Base-by-base conservation (phyloP, 441 rosid genomes). In the Aquilaria agallochum region DNA sequence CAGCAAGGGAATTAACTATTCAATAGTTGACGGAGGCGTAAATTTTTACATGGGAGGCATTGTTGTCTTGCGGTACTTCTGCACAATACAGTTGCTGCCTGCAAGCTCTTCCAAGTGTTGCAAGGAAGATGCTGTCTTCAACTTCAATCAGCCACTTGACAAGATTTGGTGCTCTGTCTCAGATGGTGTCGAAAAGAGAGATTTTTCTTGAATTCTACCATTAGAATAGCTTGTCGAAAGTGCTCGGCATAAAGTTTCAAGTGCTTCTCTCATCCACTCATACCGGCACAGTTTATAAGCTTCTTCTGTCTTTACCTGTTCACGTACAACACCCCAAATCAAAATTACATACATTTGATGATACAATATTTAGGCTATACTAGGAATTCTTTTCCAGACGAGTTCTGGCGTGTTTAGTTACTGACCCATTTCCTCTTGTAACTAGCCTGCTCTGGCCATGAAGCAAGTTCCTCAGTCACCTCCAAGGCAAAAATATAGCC, bases 251-350 rank as follows among this genome's bases (percentile, higher is more conserved):
- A 84, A 73, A 30, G 34, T 74, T 32, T 57, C 47, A 6, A 85
- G 74, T 47, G 88, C 88, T 10, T 71, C 80, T 27, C 71, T 72
- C 91, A 85, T 85, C 88, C 91, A 85, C 11, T 85, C 86, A 27
- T 85, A 85, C 34, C 91, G 82, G 68, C 88, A 83, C 45, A 34
- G 53, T 50, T 77, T 67, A 55, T 69, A 74, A 20, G 88, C 86
- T 30, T 85, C 83, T 13, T 75, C 74, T 13, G 68, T 64, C 3
- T 46, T 64, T n/a, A 85, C 72, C 88, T 85, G 78, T 42, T 20
- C 27, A 20, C 27, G 27, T 20, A 20, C 27, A 20, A 20, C 27
- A 20, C 27, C 27, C 27, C 27, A 20, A 20, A 20, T 20, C 27
- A 20, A 20, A 20, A 20, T 20, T 20, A 20, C 27, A 20, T 20